Percentiles rank a stretch among this genome's conserved stretches.
Conservation (phyloP, 352 stramenopile species). For the Phytopythium oedochilum region DNA sequence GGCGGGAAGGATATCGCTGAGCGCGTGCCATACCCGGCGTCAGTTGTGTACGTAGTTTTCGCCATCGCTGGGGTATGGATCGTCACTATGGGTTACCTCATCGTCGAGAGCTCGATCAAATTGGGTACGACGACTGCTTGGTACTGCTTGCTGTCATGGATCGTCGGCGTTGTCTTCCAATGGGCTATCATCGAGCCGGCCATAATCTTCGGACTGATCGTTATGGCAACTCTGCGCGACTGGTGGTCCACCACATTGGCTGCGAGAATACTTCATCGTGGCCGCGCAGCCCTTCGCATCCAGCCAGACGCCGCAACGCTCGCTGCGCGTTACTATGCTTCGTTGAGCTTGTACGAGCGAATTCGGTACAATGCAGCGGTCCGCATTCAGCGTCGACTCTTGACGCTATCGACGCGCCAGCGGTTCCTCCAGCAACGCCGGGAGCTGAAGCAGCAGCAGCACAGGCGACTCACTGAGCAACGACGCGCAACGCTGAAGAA, state of each 20-base stretch:
- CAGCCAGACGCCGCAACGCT: slow-evolving; percentile 20
- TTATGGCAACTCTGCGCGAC: slow-evolving; percentile 40
- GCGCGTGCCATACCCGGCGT: slow-evolving; percentile 61
- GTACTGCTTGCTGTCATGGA: slow-evolving; percentile 47
- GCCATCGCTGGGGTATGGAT: slow-evolving; percentile 35
- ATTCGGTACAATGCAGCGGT: slow-evolving; percentile 66
- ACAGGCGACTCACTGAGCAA: slow-evolving; percentile 27
- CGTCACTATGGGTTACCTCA: slow-evolving; percentile 29
- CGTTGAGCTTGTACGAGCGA: slow-evolving; percentile 60
- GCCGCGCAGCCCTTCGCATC: slow-evolving; percentile 45
- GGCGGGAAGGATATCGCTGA: slow-evolving; percentile 3
- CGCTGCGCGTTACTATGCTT: slow-evolving; percentile 30
- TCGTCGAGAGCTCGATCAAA: slow-evolving; percentile 37
- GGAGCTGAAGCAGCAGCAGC: slow-evolving; percentile 34
- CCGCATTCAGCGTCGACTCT: slow-evolving; percentile 54
- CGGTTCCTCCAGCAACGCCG: slow-evolving; percentile 48
- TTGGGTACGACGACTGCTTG: slow-evolving; percentile 45
- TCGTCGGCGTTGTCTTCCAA: slow-evolving; percentile 39
- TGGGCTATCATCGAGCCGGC: slow-evolving; percentile 42
- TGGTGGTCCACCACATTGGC: slow-evolving; percentile 55
- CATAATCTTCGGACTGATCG: slow-evolving; percentile 42
- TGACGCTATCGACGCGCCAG: slow-evolving; percentile 43
- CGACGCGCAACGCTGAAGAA: slow-evolving; percentile 38
- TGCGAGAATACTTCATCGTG: slow-evolving; percentile 33
- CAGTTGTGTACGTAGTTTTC: slow-evolving; percentile 56